Percentiles rank a stretch among this genome's conserved stretches.
These are phyloP conservation scores for Lenzites betulinus DNA, from an alignment of 768 basidiomycete species.

Conservation along the genomic window DNA sequence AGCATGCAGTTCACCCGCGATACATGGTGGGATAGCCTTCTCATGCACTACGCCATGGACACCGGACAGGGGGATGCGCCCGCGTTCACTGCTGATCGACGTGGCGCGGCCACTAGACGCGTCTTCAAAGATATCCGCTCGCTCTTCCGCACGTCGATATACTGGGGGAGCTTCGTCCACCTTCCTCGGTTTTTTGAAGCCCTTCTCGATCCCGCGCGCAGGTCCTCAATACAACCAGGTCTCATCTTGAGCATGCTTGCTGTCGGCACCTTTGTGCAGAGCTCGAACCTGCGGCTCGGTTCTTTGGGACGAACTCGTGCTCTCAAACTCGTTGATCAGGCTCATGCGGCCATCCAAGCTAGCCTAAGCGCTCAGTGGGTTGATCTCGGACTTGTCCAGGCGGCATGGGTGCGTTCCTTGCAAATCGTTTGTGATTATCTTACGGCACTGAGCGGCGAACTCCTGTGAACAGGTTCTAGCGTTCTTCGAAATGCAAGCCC, in stretches of 20 bases:
- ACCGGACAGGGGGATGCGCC: background rate
- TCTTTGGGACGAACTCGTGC: slow-evolving; percentile 54
- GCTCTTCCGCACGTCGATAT: slow-evolving; percentile 60
- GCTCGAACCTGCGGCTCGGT: slow-evolving; percentile 55
- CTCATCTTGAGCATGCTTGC: slow-evolving; percentile 64
- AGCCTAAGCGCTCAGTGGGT: slow-evolving; percentile 71
- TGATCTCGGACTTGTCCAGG: slow-evolving; percentile 71
- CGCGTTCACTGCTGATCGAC: slow-evolving; percentile 31
- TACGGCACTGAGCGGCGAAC: too few species aligned
- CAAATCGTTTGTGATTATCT: too few species aligned
- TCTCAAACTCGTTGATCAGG: slow-evolving; percentile 60
- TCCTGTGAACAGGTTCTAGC: slow-evolving; percentile 52
- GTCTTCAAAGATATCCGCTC: slow-evolving; percentile 62
- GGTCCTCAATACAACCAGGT: slow-evolving; percentile 65
- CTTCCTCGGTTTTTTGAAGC: slow-evolving; percentile 64
- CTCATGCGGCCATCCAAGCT: slow-evolving; percentile 70
- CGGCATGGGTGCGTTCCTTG: slow-evolving; percentile 48
- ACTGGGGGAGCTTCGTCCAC: slow-evolving; percentile 76
- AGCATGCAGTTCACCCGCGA: slow-evolving; percentile 67
- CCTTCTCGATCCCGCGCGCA: slow-evolving; percentile 51
- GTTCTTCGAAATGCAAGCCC: slow-evolving; percentile 69
- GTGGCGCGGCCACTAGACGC: slow-evolving; percentile 44
- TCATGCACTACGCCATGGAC: slow-evolving; percentile 47
- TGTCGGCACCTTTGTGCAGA: slow-evolving; percentile 65
- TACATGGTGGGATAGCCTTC: slow-evolving; percentile 77